Evolutionary conservation across 805 yeast species (phyloP), one percentile per base, ranked within the genome.

Genomic region (Candida glaebosa): DNA sequence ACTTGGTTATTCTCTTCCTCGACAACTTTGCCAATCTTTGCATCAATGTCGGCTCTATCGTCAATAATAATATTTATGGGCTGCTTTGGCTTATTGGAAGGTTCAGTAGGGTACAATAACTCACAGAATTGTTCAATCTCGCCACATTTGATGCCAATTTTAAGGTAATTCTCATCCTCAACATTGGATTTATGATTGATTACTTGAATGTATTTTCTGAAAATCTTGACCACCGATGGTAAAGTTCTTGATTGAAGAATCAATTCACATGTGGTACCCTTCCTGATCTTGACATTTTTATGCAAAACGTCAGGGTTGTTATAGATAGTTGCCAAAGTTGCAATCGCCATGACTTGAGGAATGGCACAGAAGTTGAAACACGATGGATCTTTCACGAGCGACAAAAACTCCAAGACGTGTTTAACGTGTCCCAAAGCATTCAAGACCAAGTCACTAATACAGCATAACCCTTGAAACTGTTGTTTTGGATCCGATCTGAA

Each of bases 341-440:
- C 97, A 61, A 93, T 85, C 28, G 98, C 96, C 99, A 93, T 93
- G 15, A 91, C 97, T 68, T 93, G 99, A 15, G 99, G 99, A 58
- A 93, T 93, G 8, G 97, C 87, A 69, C 97, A 90, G 71, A 93
- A 93, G 53, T 82, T 84, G 71, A 88, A 93, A 38, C 83, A 67
- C 1, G 96, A 79, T 45, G 84, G 86, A 58, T 93, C 99, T 44
- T 76, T 76, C 38, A 93, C 77, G 46, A 81, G 71, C 14, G 91
- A 76, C 42, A 93, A 72, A 60, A 86, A 93, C 39, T 76, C 75
- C 52, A 93, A 73, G 22, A 81, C 84, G 55, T 87, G 93, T 40
- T 76, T 77, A 31, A 79, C 89, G 56, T 91, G 97, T 20, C 67
- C 71, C 58, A 93, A 70, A 1, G 96, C 82, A 58, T 89, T 82